Percentiles rank a stretch among this genome's conserved stretches.
phyloP scores from a whole-genome alignment of 148 eudicot species.

The Rhododendron ferrugineum region DNA sequence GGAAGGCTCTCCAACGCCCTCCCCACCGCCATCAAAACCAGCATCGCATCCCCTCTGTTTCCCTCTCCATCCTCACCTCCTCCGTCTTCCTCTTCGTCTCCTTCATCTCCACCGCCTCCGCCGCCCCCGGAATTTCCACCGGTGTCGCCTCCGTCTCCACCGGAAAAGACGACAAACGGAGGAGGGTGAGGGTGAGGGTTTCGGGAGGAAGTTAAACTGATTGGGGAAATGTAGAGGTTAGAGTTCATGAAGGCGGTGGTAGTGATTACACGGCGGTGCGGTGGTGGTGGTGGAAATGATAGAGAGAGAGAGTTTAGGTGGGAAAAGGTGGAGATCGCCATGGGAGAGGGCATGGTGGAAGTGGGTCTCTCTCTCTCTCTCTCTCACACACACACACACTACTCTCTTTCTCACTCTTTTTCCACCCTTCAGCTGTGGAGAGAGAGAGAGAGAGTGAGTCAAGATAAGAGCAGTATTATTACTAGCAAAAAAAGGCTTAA shows the following conservation, averaged over 20 bases:
- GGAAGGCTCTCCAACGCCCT: conserved; percentile 57
- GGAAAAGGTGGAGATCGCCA: conserved; percentile 21
- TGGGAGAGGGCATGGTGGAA: neutral
- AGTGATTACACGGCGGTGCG: neutral
- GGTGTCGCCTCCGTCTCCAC: conserved; percentile 16
- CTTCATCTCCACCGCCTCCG: conserved; percentile 14
- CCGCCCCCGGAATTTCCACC: conserved; percentile 20
- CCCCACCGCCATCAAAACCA: conserved; percentile 40
- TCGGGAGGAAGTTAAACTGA: conserved; percentile 14
- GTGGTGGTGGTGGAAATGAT: neutral
- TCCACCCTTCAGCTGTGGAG: too few relatives aligned
- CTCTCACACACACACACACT: neutral
- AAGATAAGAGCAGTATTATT: too few relatives aligned
- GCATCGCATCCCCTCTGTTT: conserved; percentile 46
- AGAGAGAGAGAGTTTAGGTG: conserved; percentile 2
- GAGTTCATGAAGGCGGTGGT: neutral
- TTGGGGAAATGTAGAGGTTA: conserved; percentile 8
- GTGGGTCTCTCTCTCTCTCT: neutral
- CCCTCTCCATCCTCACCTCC: conserved; percentile 43
- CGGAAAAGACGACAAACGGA: conserved; percentile 15
- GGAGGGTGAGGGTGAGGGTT: conserved; percentile 13
- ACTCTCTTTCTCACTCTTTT: too few relatives aligned
- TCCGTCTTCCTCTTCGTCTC: conserved; percentile 17
- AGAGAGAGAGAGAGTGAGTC: too few relatives aligned
- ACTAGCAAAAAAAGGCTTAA: too few relatives aligned